Conservation (phyloP, 345 rosid genomes). For the Linum trigynum region DNA sequence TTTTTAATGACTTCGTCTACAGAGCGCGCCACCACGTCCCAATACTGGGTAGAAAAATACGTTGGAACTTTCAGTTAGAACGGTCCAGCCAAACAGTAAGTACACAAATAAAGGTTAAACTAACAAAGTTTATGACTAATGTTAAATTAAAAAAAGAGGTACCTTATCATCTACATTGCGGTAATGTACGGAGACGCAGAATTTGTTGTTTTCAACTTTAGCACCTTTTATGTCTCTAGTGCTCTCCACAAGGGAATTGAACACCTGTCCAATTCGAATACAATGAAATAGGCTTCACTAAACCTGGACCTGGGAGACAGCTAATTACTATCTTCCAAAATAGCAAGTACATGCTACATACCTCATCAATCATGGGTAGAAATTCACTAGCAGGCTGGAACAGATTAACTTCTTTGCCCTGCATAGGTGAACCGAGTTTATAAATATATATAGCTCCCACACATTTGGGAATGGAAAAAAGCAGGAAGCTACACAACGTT, state of each 20-base stretch:
- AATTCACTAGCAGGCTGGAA: slow-evolving; percentile 81
- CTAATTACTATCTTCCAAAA: neutral
- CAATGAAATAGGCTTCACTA: no score
- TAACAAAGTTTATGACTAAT: neutral
- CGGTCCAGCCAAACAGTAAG: no score
- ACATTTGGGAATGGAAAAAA: neutral
- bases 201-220: slow-evolving; percentile 76
- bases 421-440: neutral
- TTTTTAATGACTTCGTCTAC: slow-evolving; percentile 43
- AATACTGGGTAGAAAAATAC: slow-evolving; percentile 32
- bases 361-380: slow-evolving; percentile 60
- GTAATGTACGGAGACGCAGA: slow-evolving; percentile 89
- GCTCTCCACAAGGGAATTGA: slow-evolving; percentile 42
- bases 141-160: neutral
- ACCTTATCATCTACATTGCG: slow-evolving; percentile 86
- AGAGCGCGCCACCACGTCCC: slow-evolving; percentile 47
- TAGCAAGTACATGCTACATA: slow-evolving; percentile 12
- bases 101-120: no score
- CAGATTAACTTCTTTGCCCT: slow-evolving; percentile 53
- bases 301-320: no score
- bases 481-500: neutral
- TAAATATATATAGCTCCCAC: no score
- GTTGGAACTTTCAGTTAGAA: no score
- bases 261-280: slow-evolving; percentile 35
- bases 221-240: slow-evolving; percentile 65